phyloP scores from a whole-genome alignment of 1,284 basidiomycete species.

The Ustilago loliicola region DNA sequence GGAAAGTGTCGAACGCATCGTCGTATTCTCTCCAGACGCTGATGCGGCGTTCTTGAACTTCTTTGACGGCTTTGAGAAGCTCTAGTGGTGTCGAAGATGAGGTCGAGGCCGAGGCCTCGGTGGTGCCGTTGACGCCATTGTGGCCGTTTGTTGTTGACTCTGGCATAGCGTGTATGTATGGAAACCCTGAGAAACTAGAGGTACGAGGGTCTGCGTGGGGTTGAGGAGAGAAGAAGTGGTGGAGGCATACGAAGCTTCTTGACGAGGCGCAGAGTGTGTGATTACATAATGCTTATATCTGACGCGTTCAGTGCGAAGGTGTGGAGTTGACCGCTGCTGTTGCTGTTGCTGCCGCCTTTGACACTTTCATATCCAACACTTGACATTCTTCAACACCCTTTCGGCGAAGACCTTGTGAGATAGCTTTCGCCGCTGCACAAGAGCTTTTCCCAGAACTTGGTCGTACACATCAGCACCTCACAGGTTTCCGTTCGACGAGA shows the following conservation, averaged over 20 bases:
- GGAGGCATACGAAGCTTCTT: constrained; percentile 34
- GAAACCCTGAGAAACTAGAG: too few relatives aligned
- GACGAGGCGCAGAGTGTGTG: neutral
- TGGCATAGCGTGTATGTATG: too few relatives aligned
- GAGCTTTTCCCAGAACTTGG: neutral
- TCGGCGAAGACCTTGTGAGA: neutral
- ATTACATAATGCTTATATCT: constrained; percentile 36
- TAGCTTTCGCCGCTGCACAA: neutral
- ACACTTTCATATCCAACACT: constrained; percentile 11
- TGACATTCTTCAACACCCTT: neutral
- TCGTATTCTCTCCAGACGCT: constrained; percentile 58
- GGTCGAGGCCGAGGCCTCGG: neutral
- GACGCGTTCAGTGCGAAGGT: neutral
- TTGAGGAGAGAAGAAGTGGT: constrained; percentile 9
- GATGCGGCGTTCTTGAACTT: constrained; percentile 55
- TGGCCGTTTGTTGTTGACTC: constrained; percentile 11
- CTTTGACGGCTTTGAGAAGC: constrained; percentile 50
- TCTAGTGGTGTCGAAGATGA: constrained; percentile 28
- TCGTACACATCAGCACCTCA: neutral
- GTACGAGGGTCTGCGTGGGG: too few relatives aligned
- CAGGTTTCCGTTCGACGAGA: neutral
- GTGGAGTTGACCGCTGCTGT: constrained; percentile 11
- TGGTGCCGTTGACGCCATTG: neutral
- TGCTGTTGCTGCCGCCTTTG: constrained; percentile 10
- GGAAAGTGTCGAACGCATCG: constrained; percentile 49